A percentile compares a stretch with the other conserved stretches of the same genome.
phyloP scores from a whole-genome alignment of 2,329 filamentous ascomycete genomes.

The Nigrospora oryzae region DNA sequence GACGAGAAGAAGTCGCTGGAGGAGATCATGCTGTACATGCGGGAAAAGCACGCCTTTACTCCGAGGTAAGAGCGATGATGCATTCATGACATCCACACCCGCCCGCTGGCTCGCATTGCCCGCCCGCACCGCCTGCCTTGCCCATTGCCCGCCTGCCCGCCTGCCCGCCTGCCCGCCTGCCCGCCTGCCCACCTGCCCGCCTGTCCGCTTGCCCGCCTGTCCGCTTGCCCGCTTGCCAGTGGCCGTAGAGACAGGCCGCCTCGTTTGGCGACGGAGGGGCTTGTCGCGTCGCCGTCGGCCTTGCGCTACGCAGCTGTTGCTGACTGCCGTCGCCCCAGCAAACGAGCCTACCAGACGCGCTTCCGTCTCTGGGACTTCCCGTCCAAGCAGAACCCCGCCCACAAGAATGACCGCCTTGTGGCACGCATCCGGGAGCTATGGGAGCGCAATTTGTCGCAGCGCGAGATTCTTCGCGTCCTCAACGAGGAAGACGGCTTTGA shows the following conservation, averaged over 20 bases:
- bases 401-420: constrained; percentile 61
- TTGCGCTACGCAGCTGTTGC: too few relatives aligned
- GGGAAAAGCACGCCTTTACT: constrained; percentile 53
- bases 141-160: too few relatives aligned
- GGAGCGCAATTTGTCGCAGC: constrained; percentile 64
- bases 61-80: constrained; percentile 48
- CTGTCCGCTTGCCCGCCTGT: too few relatives aligned
- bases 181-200: too few relatives aligned
- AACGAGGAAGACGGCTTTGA: constrained; percentile 62
- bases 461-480: constrained; percentile 64
- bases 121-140: not conserved
- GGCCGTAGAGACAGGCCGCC: too few relatives aligned
- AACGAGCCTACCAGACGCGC: constrained; percentile 67
- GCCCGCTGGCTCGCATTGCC: constrained; percentile 1
- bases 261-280: too few relatives aligned
- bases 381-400: constrained; percentile 61
- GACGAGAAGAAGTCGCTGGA: constrained; percentile 64
- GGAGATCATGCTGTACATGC: constrained; percentile 68
- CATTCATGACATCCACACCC: not conserved
- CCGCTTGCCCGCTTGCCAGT: too few relatives aligned
- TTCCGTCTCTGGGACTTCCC: constrained; percentile 76
- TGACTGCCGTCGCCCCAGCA: constrained; percentile 34
- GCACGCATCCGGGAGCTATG: constrained; percentile 68
- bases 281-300: too few relatives aligned
- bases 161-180: too few relatives aligned